Evolutionary conservation across 805 yeast species (phyloP), one percentile per base, ranked within the genome.

Genomic region (Saturnispora hagleri): DNA sequence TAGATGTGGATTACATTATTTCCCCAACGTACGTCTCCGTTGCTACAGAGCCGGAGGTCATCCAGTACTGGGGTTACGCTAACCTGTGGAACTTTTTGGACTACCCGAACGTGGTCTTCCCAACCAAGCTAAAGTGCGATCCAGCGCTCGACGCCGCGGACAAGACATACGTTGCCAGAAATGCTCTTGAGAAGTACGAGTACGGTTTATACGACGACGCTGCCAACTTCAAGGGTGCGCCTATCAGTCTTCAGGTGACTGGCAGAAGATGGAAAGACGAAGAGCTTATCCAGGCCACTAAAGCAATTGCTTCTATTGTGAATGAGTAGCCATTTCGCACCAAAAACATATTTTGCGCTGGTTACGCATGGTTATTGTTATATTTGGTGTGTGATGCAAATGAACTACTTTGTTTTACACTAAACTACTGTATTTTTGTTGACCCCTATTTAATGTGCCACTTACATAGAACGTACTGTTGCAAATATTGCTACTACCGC

Each of bases 11-110:
- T 58, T 79, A 76, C 58, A 72, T 85, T 53, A 62, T 85, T 45
- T 72, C 80, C 45, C 89, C 90, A 49, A 72, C 80, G 7, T 80
- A 81, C 64, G 75, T 73, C 50, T 80, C 80, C 51, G 85, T 81
- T 43, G 87, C 90, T 18, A 84, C 88, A 43, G 71, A 73, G 51
- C 81, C 82, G 5, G 80, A 75, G 48, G 73, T 73, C 22, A 69
- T 80, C 10, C 75, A 76, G 60, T 81, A 82, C 66, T 84, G 89
- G 87, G 81, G 86, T 1, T 84, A 84, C 70, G 81, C 88, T 15
- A 70, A 84, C 1, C 70, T 82, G 55, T 83, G 81, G 79, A 84
- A 84, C 65, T 60, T 83, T 51, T 63, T 82, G 53, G 90, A 84
- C 63, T 73, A 76, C 58, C 87, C 89, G n/a, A 75, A 79, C 40